Evolutionary conservation across 2,329 filamentous ascomycete species (phyloP), one percentile per base, ranked within the genome.

Genomic region (Pezicula carpinea): DNA sequence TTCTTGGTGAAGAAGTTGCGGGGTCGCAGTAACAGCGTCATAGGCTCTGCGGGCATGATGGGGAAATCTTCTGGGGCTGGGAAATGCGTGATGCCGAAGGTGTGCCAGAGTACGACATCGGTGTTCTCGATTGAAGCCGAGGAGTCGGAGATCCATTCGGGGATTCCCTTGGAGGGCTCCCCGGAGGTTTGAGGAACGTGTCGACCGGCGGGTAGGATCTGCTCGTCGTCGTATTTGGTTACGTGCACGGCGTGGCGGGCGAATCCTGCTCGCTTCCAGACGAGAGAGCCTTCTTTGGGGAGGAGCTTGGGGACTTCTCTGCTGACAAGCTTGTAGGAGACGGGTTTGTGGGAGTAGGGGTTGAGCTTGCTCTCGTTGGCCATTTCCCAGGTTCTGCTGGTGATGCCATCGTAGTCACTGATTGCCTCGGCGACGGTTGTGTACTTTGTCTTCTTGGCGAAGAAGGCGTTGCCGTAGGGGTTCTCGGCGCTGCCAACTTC

Each of bases 91-190:
- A 96, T 75, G 31, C 91, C 91, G 60, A 96, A 96, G 0, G 89
- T 95, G 69, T 96, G 90, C 90, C 90, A 96, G 14, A 96, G 77
- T 1, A 96, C 90, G 23, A 96, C 71, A 63, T 96, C 88, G 1
- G 83, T 87, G 71, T 96, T 86, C 46, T 86, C 87, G 55, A 95
- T 82, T 21, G 72, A 77, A 48, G 78, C 80, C 39, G 70, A 70
- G 11, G 86, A 82, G 51, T 89, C 80, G 19, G 80, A 81, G 56
- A 75, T 49, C 51, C 61, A 73, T 66, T 64, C 69, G 39, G 48
- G 67, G 50, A 63, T 69, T 51, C 58, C 75, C 66, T 18, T 65
- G 68, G 46, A 73, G 63, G 46, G 76, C 70, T 54, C 74, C 64
- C 31, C 61, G 0, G 61, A 64, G 5, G 77, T 83, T 59, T 83